Percentiles rank a stretch among this genome's conserved stretches.
These are phyloP conservation scores for Metroxylon sagu DNA, from an alignment of 176 grass and related monocot genomes.

Conservation along the genomic window DNA sequence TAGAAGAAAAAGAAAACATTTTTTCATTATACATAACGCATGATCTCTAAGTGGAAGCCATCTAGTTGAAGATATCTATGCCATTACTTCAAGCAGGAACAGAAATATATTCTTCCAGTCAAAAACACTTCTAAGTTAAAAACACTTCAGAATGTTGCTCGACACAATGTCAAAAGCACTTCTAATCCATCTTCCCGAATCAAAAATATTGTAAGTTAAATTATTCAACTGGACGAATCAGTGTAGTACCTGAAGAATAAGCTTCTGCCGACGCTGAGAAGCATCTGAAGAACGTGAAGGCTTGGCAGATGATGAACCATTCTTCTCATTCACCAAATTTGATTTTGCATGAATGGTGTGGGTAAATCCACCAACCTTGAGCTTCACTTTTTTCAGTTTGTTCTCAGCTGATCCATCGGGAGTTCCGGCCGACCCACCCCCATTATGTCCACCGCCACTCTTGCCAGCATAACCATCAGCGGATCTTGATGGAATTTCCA, in stretches of 20 bases:
- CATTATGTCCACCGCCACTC: conserved; percentile 6
- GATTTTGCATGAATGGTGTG: conserved; percentile 25
- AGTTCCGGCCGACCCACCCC: not conserved
- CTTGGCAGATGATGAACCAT: conserved; percentile 27
- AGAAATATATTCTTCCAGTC: no score
- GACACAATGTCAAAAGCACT: no score
- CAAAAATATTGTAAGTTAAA: no score
- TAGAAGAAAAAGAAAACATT: conserved; percentile 3
- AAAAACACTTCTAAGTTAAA: no score
- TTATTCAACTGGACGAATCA: no score
- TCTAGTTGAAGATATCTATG: no score
- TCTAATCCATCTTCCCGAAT: no score
- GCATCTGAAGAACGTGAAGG: conserved; percentile 23
- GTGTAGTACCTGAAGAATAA: conserved; percentile 21
- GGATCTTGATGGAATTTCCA: conserved; percentile 19
- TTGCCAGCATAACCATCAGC: conserved; percentile 16
- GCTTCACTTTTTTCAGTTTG: conserved; percentile 56
- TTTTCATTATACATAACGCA: no score
- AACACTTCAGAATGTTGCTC: no score
- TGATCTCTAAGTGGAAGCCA: no score
- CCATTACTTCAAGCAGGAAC: no score
- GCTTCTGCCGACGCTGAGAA: conserved; percentile 27
- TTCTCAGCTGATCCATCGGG: conserved; percentile 10
- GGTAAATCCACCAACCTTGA: conserved; percentile 55
- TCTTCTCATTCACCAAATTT: conserved; percentile 14